phyloP scores from a whole-genome alignment of 2,329 filamentous ascomycete genomes.

The Aspergillus hortae region DNA sequence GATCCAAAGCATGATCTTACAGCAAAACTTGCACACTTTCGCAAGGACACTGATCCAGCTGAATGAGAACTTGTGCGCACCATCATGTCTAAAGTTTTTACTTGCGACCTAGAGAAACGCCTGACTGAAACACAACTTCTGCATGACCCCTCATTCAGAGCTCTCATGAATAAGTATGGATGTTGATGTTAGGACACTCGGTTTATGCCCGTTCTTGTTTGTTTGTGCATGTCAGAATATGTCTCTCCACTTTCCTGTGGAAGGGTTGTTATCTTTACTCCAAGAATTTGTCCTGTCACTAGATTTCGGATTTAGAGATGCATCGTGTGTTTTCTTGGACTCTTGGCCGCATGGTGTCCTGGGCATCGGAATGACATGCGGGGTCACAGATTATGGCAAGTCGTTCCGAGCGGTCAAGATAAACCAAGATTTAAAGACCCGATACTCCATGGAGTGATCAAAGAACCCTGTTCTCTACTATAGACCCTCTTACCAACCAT shows the following conservation, averaged over 20 bases:
- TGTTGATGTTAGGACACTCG: slow-evolving; percentile 15
- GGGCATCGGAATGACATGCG: too few relatives aligned
- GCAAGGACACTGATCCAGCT: slow-evolving; percentile 17
- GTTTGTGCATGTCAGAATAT: slow-evolving; percentile 6
- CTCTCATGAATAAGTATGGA: slow-evolving; percentile 26
- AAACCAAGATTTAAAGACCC: neutral
- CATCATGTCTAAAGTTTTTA: slow-evolving; percentile 23
- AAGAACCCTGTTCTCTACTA: neutral
- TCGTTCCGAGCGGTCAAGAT: neutral
- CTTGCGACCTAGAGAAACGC: slow-evolving; percentile 21
- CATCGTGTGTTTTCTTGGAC: too few relatives aligned
- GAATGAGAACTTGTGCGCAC: slow-evolving; percentile 20
- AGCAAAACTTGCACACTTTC: slow-evolving; percentile 11
- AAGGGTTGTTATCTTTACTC: too few relatives aligned
- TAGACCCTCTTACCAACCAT: neutral
- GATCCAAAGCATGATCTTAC: slow-evolving; percentile 8
- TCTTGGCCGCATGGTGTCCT: too few relatives aligned
- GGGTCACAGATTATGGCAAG: neutral
- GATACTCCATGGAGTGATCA: neutral
- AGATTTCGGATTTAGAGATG: too few relatives aligned
- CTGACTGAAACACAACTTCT: slow-evolving; percentile 25
- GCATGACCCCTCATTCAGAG: slow-evolving; percentile 24
- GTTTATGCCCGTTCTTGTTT: neutral
- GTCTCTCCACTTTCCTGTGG: slow-evolving; percentile 12
- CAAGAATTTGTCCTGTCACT: too few relatives aligned